Evolutionary conservation across 768 basidiomycete species (phyloP).

Genomic region (Strobilomyces confusus): DNA sequence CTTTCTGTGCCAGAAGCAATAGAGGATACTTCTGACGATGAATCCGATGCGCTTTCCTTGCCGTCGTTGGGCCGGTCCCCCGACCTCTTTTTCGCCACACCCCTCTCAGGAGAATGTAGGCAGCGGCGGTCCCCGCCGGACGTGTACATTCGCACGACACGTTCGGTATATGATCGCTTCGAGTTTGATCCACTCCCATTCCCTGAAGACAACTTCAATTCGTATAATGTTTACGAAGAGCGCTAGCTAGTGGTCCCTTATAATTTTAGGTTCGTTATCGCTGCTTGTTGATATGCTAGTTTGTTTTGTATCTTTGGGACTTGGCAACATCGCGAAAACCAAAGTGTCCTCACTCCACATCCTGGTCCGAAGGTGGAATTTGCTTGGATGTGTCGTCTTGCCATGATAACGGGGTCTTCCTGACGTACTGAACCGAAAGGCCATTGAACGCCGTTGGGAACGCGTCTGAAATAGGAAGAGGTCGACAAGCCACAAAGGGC

Average conservation of each 20-base stretch:
- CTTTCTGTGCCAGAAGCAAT: constrained; percentile 73
- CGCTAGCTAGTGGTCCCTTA: constrained; percentile 58
- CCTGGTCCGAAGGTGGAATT: neutral
- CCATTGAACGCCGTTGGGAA: constrained; percentile 69
- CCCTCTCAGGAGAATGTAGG: constrained; percentile 49
- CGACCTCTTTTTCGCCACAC: constrained; percentile 47
- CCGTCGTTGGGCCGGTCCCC: constrained; percentile 60
- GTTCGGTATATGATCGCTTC: constrained; percentile 60
- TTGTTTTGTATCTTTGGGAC: constrained; percentile 24
- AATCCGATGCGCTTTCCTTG: constrained; percentile 67
- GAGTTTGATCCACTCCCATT: constrained; percentile 73
- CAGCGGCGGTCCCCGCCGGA: constrained; percentile 47
- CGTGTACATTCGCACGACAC: constrained; percentile 58
- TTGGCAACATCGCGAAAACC: neutral
- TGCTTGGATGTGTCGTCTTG: constrained; percentile 28
- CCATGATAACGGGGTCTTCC: constrained; percentile 15
- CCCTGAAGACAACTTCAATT: constrained; percentile 43
- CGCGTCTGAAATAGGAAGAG: constrained; percentile 45
- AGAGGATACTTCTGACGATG: constrained; percentile 83
- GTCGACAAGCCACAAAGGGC: constrained; percentile 42
- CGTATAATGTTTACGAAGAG: constrained; percentile 57
- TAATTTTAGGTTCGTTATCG: constrained; percentile 23
- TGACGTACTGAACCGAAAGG: constrained; percentile 53
- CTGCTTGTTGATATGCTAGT: constrained; percentile 28
- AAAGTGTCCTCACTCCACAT: neutral